Evolutionary conservation across 805 yeast species (phyloP).

Genomic region (Cyberlindnera maritima): DNA sequence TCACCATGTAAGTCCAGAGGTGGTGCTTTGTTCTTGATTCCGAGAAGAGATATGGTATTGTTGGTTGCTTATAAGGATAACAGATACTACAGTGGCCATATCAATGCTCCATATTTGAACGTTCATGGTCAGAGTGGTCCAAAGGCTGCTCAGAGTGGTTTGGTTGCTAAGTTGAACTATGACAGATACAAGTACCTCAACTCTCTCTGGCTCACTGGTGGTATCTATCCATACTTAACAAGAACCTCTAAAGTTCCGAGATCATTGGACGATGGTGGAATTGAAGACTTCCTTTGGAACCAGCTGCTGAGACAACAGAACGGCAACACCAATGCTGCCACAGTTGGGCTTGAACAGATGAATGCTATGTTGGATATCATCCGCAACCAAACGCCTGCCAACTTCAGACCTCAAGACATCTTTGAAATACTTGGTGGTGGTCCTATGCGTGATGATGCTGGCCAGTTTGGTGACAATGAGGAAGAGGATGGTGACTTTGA

Average conservation of each 20-base stretch:
- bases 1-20: constrained; percentile 23
- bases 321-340: constrained; percentile 3
- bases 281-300: constrained; percentile 16
- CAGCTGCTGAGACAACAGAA: constrained; percentile 17
- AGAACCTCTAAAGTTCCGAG: constrained; percentile 22
- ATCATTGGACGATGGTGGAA: constrained; percentile 3
- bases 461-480: constrained; percentile 18
- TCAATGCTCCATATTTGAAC: constrained; percentile 70
- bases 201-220: constrained; percentile 60
- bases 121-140: constrained; percentile 72
- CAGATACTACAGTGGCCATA: constrained; percentile 33
- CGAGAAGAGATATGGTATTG: constrained; percentile 34
- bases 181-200: constrained; percentile 56
- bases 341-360: constrained; percentile 17
- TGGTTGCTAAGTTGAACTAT: constrained; percentile 48
- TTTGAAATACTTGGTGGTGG: background rate
- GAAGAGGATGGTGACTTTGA: constrained; percentile 23
- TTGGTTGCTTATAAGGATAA: constrained; percentile 19
- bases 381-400: background rate
- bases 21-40: constrained; percentile 35
- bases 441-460: background rate
- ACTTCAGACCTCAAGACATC: background rate
- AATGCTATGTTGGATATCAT: constrained; percentile 12
- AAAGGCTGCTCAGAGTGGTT: constrained; percentile 52
- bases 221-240: constrained; percentile 47